phyloP scores from a whole-genome alignment of 2,329 filamentous ascomycete genomes.

The Penicillium sp. region DNA sequence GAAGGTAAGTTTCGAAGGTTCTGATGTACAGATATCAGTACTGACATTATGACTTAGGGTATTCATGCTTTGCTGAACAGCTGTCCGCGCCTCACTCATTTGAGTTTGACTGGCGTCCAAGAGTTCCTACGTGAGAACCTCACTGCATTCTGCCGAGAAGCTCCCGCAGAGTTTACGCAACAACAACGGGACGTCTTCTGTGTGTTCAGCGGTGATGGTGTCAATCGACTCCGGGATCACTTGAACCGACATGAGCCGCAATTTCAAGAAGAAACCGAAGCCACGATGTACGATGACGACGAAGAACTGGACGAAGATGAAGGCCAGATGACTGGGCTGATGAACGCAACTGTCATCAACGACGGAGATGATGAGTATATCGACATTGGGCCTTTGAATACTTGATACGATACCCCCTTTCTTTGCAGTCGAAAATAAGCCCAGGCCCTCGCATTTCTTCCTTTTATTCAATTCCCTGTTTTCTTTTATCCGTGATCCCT shows the following conservation, averaged over 20 bases:
- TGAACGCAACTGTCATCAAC: constrained; percentile 43
- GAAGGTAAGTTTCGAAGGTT: constrained; percentile 56
- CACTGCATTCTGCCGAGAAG: constrained; percentile 78
- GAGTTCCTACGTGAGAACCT: constrained; percentile 86
- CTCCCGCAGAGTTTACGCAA: constrained; percentile 87
- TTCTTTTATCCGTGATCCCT: constrained; percentile 9
- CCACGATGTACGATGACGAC: constrained; percentile 45
- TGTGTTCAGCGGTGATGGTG: constrained; percentile 88
- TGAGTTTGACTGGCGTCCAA: constrained; percentile 89
- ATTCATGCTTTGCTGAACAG: constrained; percentile 86
- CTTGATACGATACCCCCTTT: constrained; percentile 36
- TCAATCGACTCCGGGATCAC: constrained; percentile 71
- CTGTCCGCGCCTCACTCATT: constrained; percentile 87
- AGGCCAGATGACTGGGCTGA: constrained; percentile 40
- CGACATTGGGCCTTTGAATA: constrained; percentile 35
- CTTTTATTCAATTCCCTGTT: constrained; percentile 9
- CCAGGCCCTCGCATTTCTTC: constrained; percentile 2
- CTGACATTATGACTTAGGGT: constrained; percentile 55
- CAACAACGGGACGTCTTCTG: constrained; percentile 96
- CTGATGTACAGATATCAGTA: background rate
- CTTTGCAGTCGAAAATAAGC: constrained; percentile 16
- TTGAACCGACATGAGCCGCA: constrained; percentile 56
- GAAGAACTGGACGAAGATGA: constrained; percentile 46
- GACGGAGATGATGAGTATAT: constrained; percentile 44
- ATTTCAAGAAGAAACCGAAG: constrained; percentile 34